Evolutionary conservation across 2,329 filamentous ascomycete species (phyloP).

Genomic region (Paracorniculantispora psalliotae): DNA sequence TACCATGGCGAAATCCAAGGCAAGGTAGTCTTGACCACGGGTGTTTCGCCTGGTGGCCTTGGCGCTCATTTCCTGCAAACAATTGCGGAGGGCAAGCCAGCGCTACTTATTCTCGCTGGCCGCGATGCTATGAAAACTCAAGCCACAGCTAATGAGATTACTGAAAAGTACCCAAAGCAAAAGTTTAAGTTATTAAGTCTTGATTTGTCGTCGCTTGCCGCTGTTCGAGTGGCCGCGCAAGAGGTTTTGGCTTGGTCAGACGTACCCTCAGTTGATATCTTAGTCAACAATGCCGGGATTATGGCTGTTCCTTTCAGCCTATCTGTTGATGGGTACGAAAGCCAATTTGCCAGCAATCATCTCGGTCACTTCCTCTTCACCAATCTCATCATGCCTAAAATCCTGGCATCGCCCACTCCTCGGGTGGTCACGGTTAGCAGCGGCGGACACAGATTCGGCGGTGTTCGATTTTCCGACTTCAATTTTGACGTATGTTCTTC

Average conservation of each 20-base stretch:
- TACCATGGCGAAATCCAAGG: conserved; percentile 19
- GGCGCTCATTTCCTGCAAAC: conserved; percentile 26
- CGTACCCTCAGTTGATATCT: conserved; percentile 31
- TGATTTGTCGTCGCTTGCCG: conserved; percentile 35
- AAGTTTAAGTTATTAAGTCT: conserved; percentile 29
- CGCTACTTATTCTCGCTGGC: conserved; percentile 36
- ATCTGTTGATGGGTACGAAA: conserved; percentile 36
- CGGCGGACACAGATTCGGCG: conserved; percentile 32
- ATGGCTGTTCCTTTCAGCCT: conserved; percentile 30
- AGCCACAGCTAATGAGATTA: conserved; percentile 29
- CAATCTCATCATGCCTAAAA: conserved; percentile 25
- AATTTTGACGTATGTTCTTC: conserved; percentile 28
- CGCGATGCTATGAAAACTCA: conserved; percentile 33
- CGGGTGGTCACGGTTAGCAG: conserved; percentile 38
- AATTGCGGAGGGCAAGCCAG: conserved; percentile 31
- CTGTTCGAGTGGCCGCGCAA: conserved; percentile 34
- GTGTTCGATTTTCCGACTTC: conserved; percentile 35
- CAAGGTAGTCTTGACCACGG: conserved; percentile 32
- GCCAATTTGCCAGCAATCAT: conserved; percentile 32
- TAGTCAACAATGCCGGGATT: conserved; percentile 40
- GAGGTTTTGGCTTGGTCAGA: conserved; percentile 29
- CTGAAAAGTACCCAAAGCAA: conserved; percentile 24
- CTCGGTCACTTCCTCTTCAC: conserved; percentile 36
- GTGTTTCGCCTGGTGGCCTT: conserved; percentile 28
- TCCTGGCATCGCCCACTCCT: conserved; percentile 20